Base-by-base conservation (phyloP, 2,329 filamentous ascomycete genomes). In the Periglandula ipomoeae region DNA sequence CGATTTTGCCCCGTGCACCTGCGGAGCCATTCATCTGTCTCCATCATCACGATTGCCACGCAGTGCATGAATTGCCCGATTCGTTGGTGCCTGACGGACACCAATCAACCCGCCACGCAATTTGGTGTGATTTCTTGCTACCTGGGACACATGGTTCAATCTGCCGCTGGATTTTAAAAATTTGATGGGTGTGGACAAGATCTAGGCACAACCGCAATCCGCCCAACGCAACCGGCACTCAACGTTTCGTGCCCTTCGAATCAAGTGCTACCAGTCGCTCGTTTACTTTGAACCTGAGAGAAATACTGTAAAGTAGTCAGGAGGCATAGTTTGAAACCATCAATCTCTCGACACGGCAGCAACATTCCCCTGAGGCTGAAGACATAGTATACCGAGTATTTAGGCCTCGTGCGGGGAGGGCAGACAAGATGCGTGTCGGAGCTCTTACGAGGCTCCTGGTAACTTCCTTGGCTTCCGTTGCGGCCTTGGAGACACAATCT, bases 351-450 rank as follows among this genome's bases (percentile, higher is more conserved):
- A 7, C 11, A 19, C 15, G 35, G 15, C 4, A 38, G 15, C 11
- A 32, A 1, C 15, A 5, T 32, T 32, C 11, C 30, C 35, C 19
- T n/a, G 35, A 5, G 5, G 35, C 6, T 3, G 35, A n/a, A 20
- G 9, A n/a, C 9, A 10, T n/a, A 38, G 11, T n/a, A 17, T n/a
- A 38, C n/a, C 11, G 4, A n/a, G 2, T 10, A 19, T 2, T 17
- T 17, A n/a, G 35, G n/a, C 35, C 15, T 19, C 19, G n/a, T n/a
- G 19, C 30, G 10, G 37, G 20, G 4, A 37, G 45, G 23, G 22
- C 37, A 30, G 5, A 8, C 6, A 38, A 43, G 27, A 50, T 50
- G 48, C 48, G 22, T 13, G 23, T 50, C n/a, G 37, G 22, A 38
- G 35, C 43, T 9, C 34, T 35, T n/a, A 20, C 35, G 10, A 41